These are phyloP conservation scores for Acorus gramineus DNA, from an alignment of 106 monocot genomes.

Conservation along the genomic window DNA sequence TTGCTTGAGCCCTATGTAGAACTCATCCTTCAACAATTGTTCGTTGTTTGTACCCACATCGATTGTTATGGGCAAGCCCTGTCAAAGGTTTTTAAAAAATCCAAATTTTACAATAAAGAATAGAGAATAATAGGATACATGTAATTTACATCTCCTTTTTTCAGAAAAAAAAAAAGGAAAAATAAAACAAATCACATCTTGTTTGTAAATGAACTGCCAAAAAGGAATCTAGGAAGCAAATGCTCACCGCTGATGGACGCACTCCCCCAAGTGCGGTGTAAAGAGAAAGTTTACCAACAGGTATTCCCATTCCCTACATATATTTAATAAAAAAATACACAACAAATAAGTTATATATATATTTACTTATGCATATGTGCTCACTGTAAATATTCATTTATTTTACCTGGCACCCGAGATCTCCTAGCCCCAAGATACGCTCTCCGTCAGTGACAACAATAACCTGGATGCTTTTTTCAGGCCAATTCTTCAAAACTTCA, in stretches of 20 bases:
- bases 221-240: neutral
- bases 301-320: slow-evolving; percentile 51
- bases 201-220: too few species aligned
- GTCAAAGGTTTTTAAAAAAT: neutral
- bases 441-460: slow-evolving; percentile 98
- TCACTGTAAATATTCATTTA: neutral
- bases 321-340: slow-evolving; percentile 6
- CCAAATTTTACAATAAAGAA: too few species aligned
- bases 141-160: too few species aligned
- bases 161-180: too few species aligned
- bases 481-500: slow-evolving; percentile 91
- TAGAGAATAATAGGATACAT: too few species aligned
- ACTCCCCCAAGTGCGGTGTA: slow-evolving; percentile 99
- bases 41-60: slow-evolving; percentile 80
- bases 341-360: neutral
- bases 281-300: neutral
- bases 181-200: too few species aligned
- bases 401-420: slow-evolving; percentile 84
- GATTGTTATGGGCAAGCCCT: slow-evolving; percentile 77
- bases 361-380: too few species aligned
- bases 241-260: slow-evolving; percentile 88
- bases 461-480: slow-evolving; percentile 71
- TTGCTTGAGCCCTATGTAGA: slow-evolving; percentile 74
- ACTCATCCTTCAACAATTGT: slow-evolving; percentile 60
- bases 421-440: slow-evolving; percentile 90